Conservation (phyloP, 331 rosid species). For the Prunus yedoensis region DNA sequence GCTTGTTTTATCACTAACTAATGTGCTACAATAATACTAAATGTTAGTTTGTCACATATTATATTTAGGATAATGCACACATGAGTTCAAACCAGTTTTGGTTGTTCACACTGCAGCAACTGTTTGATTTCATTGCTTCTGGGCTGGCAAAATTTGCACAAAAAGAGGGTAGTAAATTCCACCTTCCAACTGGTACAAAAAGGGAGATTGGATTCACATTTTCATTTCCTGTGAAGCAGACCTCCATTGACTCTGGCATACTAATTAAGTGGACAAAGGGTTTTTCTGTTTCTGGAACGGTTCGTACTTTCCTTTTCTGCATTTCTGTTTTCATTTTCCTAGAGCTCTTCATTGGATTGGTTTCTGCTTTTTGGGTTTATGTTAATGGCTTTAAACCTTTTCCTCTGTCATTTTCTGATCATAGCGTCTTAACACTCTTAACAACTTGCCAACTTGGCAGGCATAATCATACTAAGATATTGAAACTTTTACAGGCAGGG, state of each 20-base stretch:
- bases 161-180: constrained; percentile 58
- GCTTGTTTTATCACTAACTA: not conserved
- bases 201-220: constrained; percentile 92
- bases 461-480: too few relatives aligned
- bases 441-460: too few relatives aligned
- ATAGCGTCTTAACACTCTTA: not conserved
- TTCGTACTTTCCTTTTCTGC: constrained; percentile 28
- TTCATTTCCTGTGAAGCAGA: constrained; percentile 90
- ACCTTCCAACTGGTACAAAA: constrained; percentile 47
- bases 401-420: too few relatives aligned
- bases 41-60: too few relatives aligned
- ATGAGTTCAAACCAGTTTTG: too few relatives aligned
- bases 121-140: constrained; percentile 83
- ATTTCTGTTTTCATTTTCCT: not conserved
- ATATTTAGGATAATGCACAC: too few relatives aligned
- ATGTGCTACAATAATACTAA: not conserved
- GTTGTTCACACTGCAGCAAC: too few relatives aligned
- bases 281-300: constrained; percentile 88
- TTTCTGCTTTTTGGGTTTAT: not conserved
- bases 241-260: constrained; percentile 81
- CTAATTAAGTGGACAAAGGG: constrained; percentile 95
- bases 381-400: not conserved
- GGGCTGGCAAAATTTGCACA: constrained; percentile 64
- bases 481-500: too few relatives aligned
- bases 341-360: not conserved